Base-by-base conservation (phyloP, 805 yeast genomes). In the Nakazawaea populi region DNA sequence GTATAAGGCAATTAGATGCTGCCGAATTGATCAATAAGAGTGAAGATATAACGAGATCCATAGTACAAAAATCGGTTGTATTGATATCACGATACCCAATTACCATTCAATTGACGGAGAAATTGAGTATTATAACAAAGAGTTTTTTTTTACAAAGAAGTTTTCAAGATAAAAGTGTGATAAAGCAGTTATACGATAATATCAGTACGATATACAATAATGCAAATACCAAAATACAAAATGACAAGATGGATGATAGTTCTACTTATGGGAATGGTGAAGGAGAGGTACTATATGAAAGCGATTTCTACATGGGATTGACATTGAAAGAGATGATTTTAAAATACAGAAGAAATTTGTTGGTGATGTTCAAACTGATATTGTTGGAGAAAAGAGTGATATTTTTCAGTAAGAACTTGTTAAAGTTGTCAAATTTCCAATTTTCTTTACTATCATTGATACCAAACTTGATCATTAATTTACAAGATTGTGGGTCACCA, bases 31-130 rank as follows among this genome's bases (percentile, higher is more conserved):
- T 77, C 3, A 75, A 72, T 51, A 71, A 76, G 49, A 75, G 79
- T 49, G 75, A 77, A 11, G 90, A 86, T 53, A 78, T 87, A 31
- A 88, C 95, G 0, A 73, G 99, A 51, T 86, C 96, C 1, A 83
- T 89, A 0, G 91, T 94, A 3, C 99, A 94, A 60, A 94, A 94
- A 61, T 85, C 96, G 0, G 79, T 94, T 31, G 96, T 94, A 5
- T 83, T 94, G 38, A 78, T 94, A n/a, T 79, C 87, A 4, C 76
- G 88, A 52, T 85, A 86, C 63, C 98, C 99, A 1, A 81, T 94
- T 2, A 89, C 89, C 61, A 85, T 87, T 11, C 96, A 90, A 54
- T 80, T 94, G 52, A 87, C 85, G 60, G 97, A 94, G 59, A 94
- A 94, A 65, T 69, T 94, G 55, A 85, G 96, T 44, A 89, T 94